A percentile compares a stretch with the other conserved stretches of the same genome.
phyloP scores from a whole-genome alignment of 2,329 filamentous ascomycete genomes.

The Verticillium klebahnii region DNA sequence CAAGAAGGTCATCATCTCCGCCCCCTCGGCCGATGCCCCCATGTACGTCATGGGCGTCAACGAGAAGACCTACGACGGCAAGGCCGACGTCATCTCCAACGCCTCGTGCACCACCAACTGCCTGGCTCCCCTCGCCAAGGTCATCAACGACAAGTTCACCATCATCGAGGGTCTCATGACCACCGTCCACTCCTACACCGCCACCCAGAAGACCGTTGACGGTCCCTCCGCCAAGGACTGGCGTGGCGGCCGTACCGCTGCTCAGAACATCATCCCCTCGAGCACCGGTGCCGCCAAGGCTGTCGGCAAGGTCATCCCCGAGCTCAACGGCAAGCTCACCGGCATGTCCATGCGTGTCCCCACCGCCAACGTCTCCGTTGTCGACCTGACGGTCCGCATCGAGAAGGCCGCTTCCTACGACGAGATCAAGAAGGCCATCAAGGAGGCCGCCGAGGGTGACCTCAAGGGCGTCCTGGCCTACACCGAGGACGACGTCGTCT shows the following conservation, averaged over 20 bases:
- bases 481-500: slow-evolving; percentile 97
- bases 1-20: slow-evolving; percentile 96
- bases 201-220: slow-evolving; percentile 99
- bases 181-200: slow-evolving; percentile 99
- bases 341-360: slow-evolving; percentile 99
- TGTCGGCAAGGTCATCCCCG: slow-evolving; percentile 98
- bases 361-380: slow-evolving; percentile 97
- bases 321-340: slow-evolving; percentile 98
- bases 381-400: slow-evolving; percentile 90
- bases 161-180: slow-evolving; percentile 99
- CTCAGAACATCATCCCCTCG: slow-evolving; percentile 99
- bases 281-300: slow-evolving; percentile 99
- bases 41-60: slow-evolving; percentile 99
- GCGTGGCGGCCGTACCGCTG: slow-evolving; percentile 97
- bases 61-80: slow-evolving; percentile 86
- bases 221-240: slow-evolving; percentile 98
- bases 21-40: slow-evolving; percentile 89
- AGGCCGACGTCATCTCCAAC: slow-evolving; percentile 94
- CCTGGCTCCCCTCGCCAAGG: slow-evolving; percentile 98
- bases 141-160: slow-evolving; percentile 96
- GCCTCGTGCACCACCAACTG: slow-evolving; percentile 99
- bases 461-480: slow-evolving; percentile 92
- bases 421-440: slow-evolving; percentile 88
- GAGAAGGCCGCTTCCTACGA: slow-evolving; percentile 88
- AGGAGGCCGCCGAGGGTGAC: slow-evolving; percentile 75